These are phyloP conservation scores for Eucalyptus curtisii DNA, from an alignment of 345 rosid species.

Conservation along the genomic window DNA sequence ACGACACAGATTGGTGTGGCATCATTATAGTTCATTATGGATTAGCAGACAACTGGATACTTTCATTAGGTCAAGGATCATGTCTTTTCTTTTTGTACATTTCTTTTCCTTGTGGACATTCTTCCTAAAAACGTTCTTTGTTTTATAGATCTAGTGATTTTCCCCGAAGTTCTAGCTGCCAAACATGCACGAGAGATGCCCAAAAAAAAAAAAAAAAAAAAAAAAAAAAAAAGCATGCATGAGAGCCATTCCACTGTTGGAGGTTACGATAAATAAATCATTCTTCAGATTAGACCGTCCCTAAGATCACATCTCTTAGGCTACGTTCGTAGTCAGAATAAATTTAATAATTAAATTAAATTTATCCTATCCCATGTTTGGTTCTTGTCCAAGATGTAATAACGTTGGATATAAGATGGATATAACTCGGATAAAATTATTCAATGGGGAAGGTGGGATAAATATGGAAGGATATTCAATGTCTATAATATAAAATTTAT, in stretches of 20 bases:
- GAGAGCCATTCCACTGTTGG: neutral
- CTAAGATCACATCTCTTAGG: neutral
- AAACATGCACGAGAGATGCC: neutral
- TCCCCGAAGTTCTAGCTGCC: neutral
- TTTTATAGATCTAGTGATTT: neutral
- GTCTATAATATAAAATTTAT: too few species aligned
- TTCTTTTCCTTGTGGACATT: neutral
- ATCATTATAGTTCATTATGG: neutral
- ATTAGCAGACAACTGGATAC: neutral
- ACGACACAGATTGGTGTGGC: neutral
- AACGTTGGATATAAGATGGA: too few species aligned
- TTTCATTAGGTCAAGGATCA: neutral
- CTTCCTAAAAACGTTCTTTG: neutral
- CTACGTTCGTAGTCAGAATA: too few species aligned
- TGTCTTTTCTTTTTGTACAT: neutral
- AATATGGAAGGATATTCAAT: too few species aligned
- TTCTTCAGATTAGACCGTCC: neutral
- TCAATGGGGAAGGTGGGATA: too few species aligned
- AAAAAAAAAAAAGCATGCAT: too few species aligned
- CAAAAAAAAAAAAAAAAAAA: too few species aligned
- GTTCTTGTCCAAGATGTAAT: too few species aligned
- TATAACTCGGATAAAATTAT: too few species aligned
- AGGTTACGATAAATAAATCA: neutral
- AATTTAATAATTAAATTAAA: too few species aligned
- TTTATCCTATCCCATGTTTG: rapidly evolving